phyloP scores from a whole-genome alignment of 495 filamentous ascomycete species.

The Hyaloscypha variabilis region DNA sequence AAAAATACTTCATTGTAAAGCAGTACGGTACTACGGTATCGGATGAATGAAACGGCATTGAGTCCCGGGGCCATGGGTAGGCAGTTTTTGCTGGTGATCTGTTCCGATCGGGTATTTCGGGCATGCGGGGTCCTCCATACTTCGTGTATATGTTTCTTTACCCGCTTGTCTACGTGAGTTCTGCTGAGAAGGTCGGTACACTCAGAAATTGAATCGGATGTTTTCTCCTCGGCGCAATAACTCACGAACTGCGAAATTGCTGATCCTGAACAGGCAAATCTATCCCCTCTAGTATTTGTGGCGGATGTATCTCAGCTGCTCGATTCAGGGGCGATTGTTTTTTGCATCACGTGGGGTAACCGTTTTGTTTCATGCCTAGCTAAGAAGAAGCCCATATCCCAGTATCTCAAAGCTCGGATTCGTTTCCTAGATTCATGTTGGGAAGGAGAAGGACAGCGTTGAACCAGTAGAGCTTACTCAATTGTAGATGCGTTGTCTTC shows the following conservation, averaged over 20 bases:
- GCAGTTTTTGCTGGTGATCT: background rate
- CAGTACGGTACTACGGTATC: too few species aligned
- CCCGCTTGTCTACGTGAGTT: background rate
- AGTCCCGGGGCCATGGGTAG: background rate
- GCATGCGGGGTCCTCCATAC: background rate
- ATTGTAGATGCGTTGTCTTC: background rate
- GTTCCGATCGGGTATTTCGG: background rate
- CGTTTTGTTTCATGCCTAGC: too few species aligned
- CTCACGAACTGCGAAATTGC: background rate
- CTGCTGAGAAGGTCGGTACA: background rate
- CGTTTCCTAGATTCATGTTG: too few species aligned
- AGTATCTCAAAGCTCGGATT: too few species aligned
- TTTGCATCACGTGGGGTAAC: background rate
- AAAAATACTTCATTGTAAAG: too few species aligned
- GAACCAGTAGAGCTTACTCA: background rate
- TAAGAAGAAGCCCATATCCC: too few species aligned
- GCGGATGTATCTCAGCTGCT: background rate
- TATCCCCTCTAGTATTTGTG: background rate
- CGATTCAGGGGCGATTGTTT: background rate
- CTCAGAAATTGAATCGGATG: background rate
- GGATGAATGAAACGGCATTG: background rate
- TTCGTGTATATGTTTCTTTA: background rate
- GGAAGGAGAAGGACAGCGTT: too few species aligned
- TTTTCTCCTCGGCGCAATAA: background rate
- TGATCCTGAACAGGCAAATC: too few species aligned